phyloP scores from a whole-genome alignment of 352 stramenopile genomes.

The Phytophthora cactorum region DNA sequence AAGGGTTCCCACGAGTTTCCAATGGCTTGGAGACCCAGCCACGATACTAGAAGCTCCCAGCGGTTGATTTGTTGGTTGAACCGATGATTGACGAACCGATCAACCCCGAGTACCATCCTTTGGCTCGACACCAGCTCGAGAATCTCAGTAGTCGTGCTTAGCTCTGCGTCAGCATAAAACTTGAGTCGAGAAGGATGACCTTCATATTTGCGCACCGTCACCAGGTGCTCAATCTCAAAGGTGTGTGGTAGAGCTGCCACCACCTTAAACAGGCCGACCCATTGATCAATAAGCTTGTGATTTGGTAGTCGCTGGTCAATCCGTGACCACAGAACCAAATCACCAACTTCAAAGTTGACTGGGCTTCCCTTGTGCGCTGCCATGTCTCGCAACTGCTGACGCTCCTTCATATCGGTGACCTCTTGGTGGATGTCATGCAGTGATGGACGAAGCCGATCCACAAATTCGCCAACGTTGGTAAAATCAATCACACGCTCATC shows the following conservation, averaged over 20 bases:
- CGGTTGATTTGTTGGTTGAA: neutral
- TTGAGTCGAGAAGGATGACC: too few relatives aligned
- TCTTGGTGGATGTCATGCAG: too few relatives aligned
- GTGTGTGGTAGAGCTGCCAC: too few relatives aligned
- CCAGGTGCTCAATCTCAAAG: too few relatives aligned
- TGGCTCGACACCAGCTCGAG: constrained; percentile 1
- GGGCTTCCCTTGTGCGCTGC: neutral
- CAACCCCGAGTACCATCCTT: constrained; percentile 6
- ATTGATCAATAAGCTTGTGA: constrained; percentile 2
- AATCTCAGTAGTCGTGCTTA: too few relatives aligned
- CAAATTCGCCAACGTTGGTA: too few relatives aligned
- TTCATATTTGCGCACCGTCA: too few relatives aligned
- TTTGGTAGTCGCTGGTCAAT: constrained; percentile 2
- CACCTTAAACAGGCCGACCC: too few relatives aligned
- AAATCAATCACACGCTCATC: too few relatives aligned
- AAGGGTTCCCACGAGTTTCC: neutral
- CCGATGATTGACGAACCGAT: neutral
- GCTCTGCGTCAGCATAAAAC: too few relatives aligned
- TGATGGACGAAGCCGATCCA: too few relatives aligned
- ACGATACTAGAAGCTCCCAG: neutral
- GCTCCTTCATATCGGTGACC: too few relatives aligned
- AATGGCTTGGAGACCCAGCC: neutral
- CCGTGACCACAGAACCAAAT: constrained; percentile 15
- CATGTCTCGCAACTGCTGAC: neutral
- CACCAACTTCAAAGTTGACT: constrained; percentile 7